phyloP scores from a whole-genome alignment of 2,329 filamentous ascomycete species.

The Botrytis squamosa region DNA sequence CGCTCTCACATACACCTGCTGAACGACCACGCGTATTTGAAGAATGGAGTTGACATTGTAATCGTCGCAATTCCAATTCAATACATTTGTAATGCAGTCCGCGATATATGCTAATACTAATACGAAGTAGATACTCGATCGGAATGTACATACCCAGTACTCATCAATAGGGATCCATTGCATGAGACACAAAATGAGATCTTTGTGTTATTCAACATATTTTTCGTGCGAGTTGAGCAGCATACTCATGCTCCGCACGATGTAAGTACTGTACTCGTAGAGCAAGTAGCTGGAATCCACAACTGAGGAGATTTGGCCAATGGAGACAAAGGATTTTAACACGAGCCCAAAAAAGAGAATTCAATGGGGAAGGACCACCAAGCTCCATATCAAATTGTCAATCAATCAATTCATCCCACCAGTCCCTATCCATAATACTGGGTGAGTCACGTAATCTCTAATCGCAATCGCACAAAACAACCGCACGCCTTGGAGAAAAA shows the following conservation, averaged over 20 bases:
- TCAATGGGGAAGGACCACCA: neutral
- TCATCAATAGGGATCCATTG: neutral
- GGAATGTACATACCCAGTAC: neutral
- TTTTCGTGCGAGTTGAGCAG: neutral
- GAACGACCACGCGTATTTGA: neutral
- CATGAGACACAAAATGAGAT: neutral
- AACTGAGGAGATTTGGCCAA: neutral
- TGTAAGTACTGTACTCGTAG: neutral
- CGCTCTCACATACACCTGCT: neutral
- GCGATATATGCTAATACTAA: neutral
- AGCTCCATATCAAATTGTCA: neutral
- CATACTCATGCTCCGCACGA: neutral
- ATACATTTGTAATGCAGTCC: neutral
- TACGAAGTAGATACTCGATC: neutral
- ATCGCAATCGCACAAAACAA: neutral
- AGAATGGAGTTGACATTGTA: neutral
- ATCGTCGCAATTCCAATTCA: neutral
- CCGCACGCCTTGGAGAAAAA: neutral
- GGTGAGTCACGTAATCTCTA: conserved; percentile 2
- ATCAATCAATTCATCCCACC: neutral
- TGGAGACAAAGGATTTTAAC: neutral
- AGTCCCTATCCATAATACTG: neutral
- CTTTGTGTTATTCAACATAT: neutral
- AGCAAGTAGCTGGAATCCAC: neutral
- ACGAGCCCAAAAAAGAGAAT: conserved; percentile 1